Evolutionary conservation across 164 flowering plant genomes (phyloP).

Genomic region (Nelumbo lutea): DNA sequence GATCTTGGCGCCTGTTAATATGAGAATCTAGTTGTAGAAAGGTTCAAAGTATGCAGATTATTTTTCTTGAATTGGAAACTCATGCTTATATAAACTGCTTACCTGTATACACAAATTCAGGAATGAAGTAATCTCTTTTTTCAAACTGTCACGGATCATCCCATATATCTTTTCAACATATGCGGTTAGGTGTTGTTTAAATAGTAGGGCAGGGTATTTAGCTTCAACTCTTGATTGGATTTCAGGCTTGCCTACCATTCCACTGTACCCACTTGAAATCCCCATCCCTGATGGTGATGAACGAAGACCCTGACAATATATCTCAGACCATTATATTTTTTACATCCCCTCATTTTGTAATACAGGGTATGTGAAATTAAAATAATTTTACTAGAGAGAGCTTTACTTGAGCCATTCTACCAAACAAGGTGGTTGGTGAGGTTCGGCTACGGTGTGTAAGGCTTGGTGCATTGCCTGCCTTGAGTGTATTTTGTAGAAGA

Average conservation of each 20-base stretch:
- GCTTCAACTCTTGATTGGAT: slow-evolving; percentile 60
- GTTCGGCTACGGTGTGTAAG: slow-evolving; percentile 36
- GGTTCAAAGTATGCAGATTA: neutral
- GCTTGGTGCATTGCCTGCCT: slow-evolving; percentile 44
- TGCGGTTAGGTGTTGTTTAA: slow-evolving; percentile 41
- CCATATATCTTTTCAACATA: slow-evolving; percentile 78
- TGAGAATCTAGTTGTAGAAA: slow-evolving; percentile 8
- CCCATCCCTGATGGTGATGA: slow-evolving; percentile 46
- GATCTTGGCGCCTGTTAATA: slow-evolving; percentile 66
- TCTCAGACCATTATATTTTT: slow-evolving; percentile 3
- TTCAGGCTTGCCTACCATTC: slow-evolving; percentile 60
- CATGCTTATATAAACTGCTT: slow-evolving; percentile 9
- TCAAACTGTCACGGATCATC: slow-evolving; percentile 70
- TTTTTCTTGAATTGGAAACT: neutral
- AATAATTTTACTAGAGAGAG: slow-evolving; percentile 3
- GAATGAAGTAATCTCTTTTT: slow-evolving; percentile 73
- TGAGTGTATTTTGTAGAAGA: slow-evolving; percentile 64
- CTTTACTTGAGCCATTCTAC: slow-evolving; percentile 71
- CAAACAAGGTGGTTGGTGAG: slow-evolving; percentile 56
- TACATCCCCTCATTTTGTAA: neutral
- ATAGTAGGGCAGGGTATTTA: slow-evolving; percentile 85
- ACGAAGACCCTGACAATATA: slow-evolving; percentile 46
- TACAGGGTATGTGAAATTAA: neutral
- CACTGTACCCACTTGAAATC: slow-evolving; percentile 73
- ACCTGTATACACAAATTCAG: slow-evolving; percentile 78